Conservation (phyloP, 139 green algal genomes). For the Chlamydomonas eustigma region DNA sequence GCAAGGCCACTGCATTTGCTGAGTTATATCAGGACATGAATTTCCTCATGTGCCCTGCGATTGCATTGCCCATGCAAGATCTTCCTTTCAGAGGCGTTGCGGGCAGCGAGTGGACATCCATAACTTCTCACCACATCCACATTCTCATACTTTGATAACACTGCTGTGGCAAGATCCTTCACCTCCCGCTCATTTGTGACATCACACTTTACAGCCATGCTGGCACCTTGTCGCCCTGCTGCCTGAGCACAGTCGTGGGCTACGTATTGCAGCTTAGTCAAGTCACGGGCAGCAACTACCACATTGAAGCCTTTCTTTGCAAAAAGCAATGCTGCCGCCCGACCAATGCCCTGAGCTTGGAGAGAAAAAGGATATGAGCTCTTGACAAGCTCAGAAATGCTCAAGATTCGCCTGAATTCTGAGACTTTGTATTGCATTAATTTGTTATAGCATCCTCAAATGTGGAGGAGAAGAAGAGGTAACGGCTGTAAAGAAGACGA, state of each 20-base stretch:
- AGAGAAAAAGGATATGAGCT: background rate
- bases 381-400: background rate
- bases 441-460: too few relatives aligned
- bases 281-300: slow-evolving; percentile 40
- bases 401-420: background rate
- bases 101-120: too few relatives aligned
- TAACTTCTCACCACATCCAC: slow-evolving; percentile 24
- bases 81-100: too few relatives aligned
- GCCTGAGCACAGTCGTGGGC: slow-evolving; percentile 30
- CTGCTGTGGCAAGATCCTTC: slow-evolving; percentile 24
- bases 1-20: too few relatives aligned
- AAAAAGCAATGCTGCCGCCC: slow-evolving; percentile 42
- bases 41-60: too few relatives aligned
- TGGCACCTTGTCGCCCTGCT: slow-evolving; percentile 14
- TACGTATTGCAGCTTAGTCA: slow-evolving; percentile 26
- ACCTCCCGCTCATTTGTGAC: slow-evolving; percentile 32
- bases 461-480: too few relatives aligned
- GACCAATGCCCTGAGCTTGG: slow-evolving; percentile 43
- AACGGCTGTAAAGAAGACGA: too few relatives aligned
- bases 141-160: slow-evolving; percentile 28
- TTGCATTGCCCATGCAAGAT: too few relatives aligned
- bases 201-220: slow-evolving; percentile 23
- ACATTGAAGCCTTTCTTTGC: slow-evolving; percentile 52
- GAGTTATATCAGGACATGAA: too few relatives aligned
- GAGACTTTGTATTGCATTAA: background rate